Base-by-base conservation (phyloP, 345 rosid species). In the Iberis pinnata region DNA sequence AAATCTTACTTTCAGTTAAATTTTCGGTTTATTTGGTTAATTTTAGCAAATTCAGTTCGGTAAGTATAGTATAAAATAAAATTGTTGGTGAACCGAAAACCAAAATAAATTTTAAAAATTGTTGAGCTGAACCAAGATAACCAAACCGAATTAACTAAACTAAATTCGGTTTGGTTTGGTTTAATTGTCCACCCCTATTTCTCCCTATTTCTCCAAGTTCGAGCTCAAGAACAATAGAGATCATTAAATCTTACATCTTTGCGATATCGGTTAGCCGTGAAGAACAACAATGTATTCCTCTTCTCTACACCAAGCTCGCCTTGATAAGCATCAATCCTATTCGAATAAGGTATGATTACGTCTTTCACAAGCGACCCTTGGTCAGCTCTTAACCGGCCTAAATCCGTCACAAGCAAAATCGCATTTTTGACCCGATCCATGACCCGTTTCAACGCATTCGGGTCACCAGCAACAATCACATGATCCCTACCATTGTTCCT, bases 331-430 rank as follows among this genome's bases (percentile, higher is more conserved):
- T 74, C 82, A 55, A 86, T 80, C 74, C 95, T 66, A 68, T 78
- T 88, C 12, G 89, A 69, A 25, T 81, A 89, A 7, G 95, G 97
- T 27, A 89, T 72, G 13, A 86, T 80, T 20, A 89, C 80, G 56
- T 89, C 97, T 71, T 89, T 89, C 38, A 81, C 86, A 70, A 86
- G 61, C 12, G 97, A 89, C 32, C 88, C 93, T 66, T 89, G 97
- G 45, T 86, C 84, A 5, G 47, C 70, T 58, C 87, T 70, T 52
- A 89, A 75, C 70, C 93, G 69, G 20, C 88, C 89, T 20, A 89
- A 81, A 73, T 83, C 93, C 8, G 93, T 67, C 20, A 83, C 75
- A 54, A 89, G 42, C 63, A 89, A 37, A 20, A 78, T 65, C 2
- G 93, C 79, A 50, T 73, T 80, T 77, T 77, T 83, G 8, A 89